Evolutionary conservation across 1,284 basidiomycete genomes (phyloP), one percentile per base, ranked within the genome.

Genomic region (Blastosporella zonata): DNA sequence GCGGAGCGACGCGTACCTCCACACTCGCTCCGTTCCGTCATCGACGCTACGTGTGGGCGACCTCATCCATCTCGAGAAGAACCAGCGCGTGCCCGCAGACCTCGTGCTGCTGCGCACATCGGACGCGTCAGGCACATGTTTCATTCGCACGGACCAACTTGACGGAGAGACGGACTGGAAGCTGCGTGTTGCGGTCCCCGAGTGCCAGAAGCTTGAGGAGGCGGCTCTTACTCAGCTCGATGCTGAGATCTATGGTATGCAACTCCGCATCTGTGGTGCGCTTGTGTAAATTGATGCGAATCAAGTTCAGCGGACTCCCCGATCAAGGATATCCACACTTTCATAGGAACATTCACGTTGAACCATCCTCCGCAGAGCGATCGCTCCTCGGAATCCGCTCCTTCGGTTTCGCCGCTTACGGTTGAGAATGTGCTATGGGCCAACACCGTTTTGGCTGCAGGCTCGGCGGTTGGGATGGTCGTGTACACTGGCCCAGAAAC

Each of bases 91-190:
- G 0, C 97, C 97, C 0, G 92, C 97, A 1, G 97, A 99, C 61
- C 79, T 98, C 67, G 82, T 98, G 1, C 75, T 99, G 13, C 74
- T 99, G 6, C 82, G 87, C 29, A 98, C 96, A 0, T 89, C 84
- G 1, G 95, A 94, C 55, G 67, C 78, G 3, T 83, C 87, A 27
- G 97, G 97, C 1, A 95, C 94, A 1, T 98, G 96, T 65, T 99
- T 99, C 67, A 90, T 99, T 46, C 79, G 96, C 4, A 99, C 97
- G 0, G 97, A 99, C 67, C 97, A 99, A 64, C 78, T 99, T 8
- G 97, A 99, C 59, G 97, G 97, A 37, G 97, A 99, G 69, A 99
- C 97, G 1, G 97, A 99, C 61, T 99, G 97, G 97, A 99, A 99
- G 67, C 73, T 98, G 43, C 84, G 92, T 8, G 86, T 97, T 1